Evolutionary conservation across 768 basidiomycete species (phyloP), one percentile per base, ranked within the genome.

Genomic region (Panaeolus papilionaceus): DNA sequence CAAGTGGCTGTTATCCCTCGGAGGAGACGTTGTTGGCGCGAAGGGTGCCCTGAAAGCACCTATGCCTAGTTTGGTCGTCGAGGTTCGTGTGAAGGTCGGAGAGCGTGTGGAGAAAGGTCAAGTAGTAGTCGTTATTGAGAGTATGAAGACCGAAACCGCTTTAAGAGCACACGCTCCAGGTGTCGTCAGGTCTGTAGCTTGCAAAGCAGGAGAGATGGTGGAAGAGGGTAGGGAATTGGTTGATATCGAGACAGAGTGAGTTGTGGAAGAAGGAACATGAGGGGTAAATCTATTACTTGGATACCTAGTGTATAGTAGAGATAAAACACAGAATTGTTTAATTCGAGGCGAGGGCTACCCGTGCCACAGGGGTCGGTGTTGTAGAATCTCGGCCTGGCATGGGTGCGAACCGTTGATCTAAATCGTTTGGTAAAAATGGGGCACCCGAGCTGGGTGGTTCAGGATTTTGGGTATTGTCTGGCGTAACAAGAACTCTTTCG

Each of bases 71-170:
- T 84, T 95, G 62, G 91, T 98, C 1, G 95, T 98, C 4, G 94
- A 97, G 65, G 91, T 98, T 63, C 85, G 85, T 18, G 95, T 96
- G 39, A 84, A 83, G 67, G 81, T 86, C 1, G 96, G 95, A 4
- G 92, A 96, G 63, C 81, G 78, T 14, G 92, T 98, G 45, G 89
- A 91, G 79, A 89, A 86, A 73, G 94, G 94, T 0, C 92, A 96
- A 74, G 87, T 87, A 8, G 84, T 95, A 9, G 89, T 95, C 38
- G 88, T 96, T 5, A 79, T 97, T 74, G 96, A 97, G 80, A 97
- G 95, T 74, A 98, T 98, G 96, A 98, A 98, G 87, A 98, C 95
- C 70, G 95, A 97, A 80, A 96, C 92, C 44, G 92, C 94, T 47
- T 77, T 98, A 70, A 84, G 94, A 64, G 89, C 94, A 14, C 85